Conservation (phyloP, 2,329 filamentous ascomycete species). For the Colletotrichum liriopes region DNA sequence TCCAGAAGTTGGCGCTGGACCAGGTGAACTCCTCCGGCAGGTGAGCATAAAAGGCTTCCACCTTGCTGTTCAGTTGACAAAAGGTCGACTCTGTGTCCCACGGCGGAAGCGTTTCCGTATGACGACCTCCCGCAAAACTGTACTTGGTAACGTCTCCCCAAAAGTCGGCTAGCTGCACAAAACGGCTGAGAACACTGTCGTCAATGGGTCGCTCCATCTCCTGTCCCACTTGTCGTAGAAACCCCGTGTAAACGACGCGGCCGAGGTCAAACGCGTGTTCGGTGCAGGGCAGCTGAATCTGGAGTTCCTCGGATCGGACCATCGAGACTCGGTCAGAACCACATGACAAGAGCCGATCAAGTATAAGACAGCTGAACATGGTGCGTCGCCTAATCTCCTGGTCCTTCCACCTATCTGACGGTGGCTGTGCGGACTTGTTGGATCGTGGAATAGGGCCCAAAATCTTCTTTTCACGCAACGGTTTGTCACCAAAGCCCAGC, state of each 20-base stretch:
- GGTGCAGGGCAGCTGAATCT: constrained; percentile 78
- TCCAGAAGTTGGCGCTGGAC: constrained; percentile 74
- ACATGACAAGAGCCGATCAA: constrained; percentile 79
- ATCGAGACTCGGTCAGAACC: constrained; percentile 74
- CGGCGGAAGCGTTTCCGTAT: constrained; percentile 66
- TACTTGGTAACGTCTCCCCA: constrained; percentile 73
- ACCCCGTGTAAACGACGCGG: constrained; percentile 69
- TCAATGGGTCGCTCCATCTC: constrained; percentile 49
- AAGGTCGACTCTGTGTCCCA: constrained; percentile 73
- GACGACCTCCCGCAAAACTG: constrained; percentile 67
- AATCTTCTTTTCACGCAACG: constrained; percentile 44
- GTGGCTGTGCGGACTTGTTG: constrained; percentile 37
- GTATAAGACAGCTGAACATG: constrained; percentile 82
- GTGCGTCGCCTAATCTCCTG: constrained; percentile 77
- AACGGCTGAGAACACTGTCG: constrained; percentile 67
- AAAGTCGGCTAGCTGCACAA: constrained; percentile 72
- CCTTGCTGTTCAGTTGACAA: constrained; percentile 64
- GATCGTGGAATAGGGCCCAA: constrained; percentile 24
- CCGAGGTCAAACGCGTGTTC: constrained; percentile 76
- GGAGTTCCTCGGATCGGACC: constrained; percentile 71
- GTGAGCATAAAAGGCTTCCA: constrained; percentile 66
- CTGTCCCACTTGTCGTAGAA: constrained; percentile 53
- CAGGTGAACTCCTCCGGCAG: constrained; percentile 57
- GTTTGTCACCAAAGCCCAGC: constrained; percentile 70
- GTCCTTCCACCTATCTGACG: constrained; percentile 49